Conservation (phyloP, 1,139 yeast genomes). For the Pichia sorboxylosa region DNA sequence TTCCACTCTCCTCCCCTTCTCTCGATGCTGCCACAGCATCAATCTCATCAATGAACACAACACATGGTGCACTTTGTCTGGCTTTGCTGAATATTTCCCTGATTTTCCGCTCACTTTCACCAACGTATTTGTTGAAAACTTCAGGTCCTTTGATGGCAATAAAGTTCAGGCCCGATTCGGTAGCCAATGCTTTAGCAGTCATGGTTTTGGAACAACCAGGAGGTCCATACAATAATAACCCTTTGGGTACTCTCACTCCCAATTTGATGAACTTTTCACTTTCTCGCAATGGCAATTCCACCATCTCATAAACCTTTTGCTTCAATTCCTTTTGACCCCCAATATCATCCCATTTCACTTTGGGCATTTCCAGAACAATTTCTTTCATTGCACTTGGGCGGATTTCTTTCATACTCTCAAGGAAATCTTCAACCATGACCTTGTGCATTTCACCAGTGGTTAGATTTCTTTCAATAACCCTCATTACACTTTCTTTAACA, state of each 20-base stretch:
- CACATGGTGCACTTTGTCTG: conserved; percentile 85
- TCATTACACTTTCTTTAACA: conserved; percentile 81
- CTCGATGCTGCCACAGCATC: conserved; percentile 83
- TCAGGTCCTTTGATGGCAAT: conserved; percentile 95
- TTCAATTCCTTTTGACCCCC: conserved; percentile 89
- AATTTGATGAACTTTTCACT: conserved; percentile 61
- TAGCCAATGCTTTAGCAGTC: conserved; percentile 89
- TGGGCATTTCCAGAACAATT: conserved; percentile 85
- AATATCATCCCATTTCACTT: conserved; percentile 86
- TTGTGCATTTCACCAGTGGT: not conserved
- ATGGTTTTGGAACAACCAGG: conserved; percentile 95
- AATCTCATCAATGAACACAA: conserved; percentile 87
- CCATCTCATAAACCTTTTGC: conserved; percentile 72
- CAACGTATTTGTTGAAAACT: conserved; percentile 85
- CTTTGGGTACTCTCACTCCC: conserved; percentile 87
- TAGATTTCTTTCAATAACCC: conserved; percentile 48
- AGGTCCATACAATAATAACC: conserved; percentile 83
- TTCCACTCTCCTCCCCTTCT: conserved; percentile 43
- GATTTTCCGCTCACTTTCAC: conserved; percentile 83
- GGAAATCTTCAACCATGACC: conserved; percentile 34
- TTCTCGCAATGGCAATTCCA: conserved; percentile 82
- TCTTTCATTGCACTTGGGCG: conserved; percentile 97
- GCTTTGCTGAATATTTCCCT: conserved; percentile 88
- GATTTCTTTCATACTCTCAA: conserved; percentile 59
- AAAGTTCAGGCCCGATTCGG: conserved; percentile 87